Evolutionary conservation across 306 rosid genomes (phyloP).

Genomic region (Crataegus laevigata): DNA sequence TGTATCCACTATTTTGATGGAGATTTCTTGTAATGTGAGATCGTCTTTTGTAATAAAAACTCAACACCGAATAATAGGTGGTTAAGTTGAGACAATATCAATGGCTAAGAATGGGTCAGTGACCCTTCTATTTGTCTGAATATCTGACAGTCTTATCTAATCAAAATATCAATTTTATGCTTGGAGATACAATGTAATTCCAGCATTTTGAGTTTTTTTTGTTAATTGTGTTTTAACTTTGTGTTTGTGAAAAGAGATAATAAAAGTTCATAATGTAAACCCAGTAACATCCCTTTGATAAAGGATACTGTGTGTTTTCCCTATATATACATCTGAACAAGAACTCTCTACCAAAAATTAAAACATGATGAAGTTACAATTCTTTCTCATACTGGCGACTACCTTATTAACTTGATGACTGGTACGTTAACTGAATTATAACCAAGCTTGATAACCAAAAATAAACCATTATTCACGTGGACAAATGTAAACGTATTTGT

Average conservation of each 20-base stretch:
- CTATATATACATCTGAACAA: not conserved
- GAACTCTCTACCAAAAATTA: not conserved
- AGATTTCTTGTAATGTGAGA: constrained; percentile 10
- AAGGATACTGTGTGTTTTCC: no score
- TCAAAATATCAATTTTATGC: not conserved
- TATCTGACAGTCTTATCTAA: not conserved
- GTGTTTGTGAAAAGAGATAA: no score
- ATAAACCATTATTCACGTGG: not conserved
- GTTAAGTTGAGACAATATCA: no score
- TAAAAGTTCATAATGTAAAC: no score
- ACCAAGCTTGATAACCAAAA: not conserved
- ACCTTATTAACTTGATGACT: not conserved
- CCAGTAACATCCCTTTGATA: no score
- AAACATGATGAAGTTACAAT: not conserved
- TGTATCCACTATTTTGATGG: constrained; percentile 18
- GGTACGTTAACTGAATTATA: not conserved
- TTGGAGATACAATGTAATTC: not conserved
- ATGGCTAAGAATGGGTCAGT: no score
- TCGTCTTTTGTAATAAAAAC: not conserved
- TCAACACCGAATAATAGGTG: no score
- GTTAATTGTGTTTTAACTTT: not conserved
- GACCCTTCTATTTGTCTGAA: no score
- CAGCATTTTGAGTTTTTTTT: not conserved
- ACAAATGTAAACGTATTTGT: not conserved
- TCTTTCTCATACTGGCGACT: not conserved